Base-by-base conservation (phyloP, 192 early-diverging fungal species). In the Spizellomyces punctatus region DNA sequence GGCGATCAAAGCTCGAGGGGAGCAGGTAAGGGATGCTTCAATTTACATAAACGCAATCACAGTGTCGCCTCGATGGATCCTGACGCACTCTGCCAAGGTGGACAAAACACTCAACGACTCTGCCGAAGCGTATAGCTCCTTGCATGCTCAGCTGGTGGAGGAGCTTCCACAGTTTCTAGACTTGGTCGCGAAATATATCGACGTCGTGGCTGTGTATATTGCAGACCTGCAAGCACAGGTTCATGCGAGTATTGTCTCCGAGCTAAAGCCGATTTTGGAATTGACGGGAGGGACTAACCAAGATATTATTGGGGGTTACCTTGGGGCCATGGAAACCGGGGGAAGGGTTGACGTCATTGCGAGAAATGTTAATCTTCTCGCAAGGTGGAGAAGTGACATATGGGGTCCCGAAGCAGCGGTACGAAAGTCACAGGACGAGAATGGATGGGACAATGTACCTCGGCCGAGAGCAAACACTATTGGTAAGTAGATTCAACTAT, bases 81-180 rank as follows among this genome's bases (percentile, higher is more conserved):
- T 8, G 1, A 16, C n/a, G 19, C 54, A 59, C 3, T 12, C 43
- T n/a, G 86, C 78, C 27, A 36, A 36, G 27, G 77, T 83, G 61
- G 91, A 91, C 66, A 91, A 91, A 69, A 77, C 79, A 43, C 74
- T 91, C 44, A 79, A 83, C 43, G 84, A 89, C 17, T 90, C 89
- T 1, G 88, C 90, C 0, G 86, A 81, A 19, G 86, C 83, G 5
- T 94, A 89, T 61, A 66, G 61, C 4, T 85, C 88, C 2, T 86
- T 94, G 63, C 88, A 91, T 71, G 89, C 80, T 10, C 90, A 94
- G 72, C 76, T 94, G 8, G 69, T 88, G 57, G 89, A 91, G 58
- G 90, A 94, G 60, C 79, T 94, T 6, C 92, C 92, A 3, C 72
- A 74, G 63, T 90, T 92, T 54, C 69, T 89, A 41, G 66, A 67